Conservation (phyloP, 139 green algal species). For the Picochlorum sp. region DNA sequence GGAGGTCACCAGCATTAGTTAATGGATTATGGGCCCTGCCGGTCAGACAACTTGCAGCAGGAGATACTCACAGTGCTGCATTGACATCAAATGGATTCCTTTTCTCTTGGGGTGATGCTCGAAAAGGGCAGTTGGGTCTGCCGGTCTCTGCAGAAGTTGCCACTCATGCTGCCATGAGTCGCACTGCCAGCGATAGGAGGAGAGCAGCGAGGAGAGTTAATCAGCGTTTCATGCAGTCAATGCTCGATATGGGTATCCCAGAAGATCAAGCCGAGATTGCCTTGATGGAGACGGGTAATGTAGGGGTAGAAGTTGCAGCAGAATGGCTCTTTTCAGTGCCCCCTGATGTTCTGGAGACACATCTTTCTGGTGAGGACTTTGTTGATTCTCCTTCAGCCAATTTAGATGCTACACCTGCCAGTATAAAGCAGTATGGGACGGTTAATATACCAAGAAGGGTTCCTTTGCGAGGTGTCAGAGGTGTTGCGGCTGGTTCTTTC, state of each 20-base stretch:
- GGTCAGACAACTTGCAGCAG: constrained; percentile 59
- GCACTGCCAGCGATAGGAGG: constrained; percentile 17
- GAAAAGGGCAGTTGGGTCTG: constrained; percentile 73
- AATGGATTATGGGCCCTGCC: constrained; percentile 72
- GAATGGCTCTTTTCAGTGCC: constrained; percentile 74
- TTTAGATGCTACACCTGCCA: background rate
- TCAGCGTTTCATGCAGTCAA: constrained; percentile 58
- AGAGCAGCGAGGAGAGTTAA: constrained; percentile 39
- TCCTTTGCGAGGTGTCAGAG: constrained; percentile 43
- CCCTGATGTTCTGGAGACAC: constrained; percentile 34
- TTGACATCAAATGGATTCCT: constrained; percentile 71
- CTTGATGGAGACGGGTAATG: constrained; percentile 71
- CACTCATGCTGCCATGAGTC: constrained; percentile 5
- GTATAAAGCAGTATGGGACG: constrained; percentile 22
- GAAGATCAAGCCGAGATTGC: constrained; percentile 48
- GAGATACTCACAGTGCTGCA: constrained; percentile 61
- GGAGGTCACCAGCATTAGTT: constrained; percentile 43
- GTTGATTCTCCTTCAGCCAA: constrained; percentile 9
- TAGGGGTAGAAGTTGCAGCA: constrained; percentile 79
- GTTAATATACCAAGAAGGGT: constrained; percentile 34
- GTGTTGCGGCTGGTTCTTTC: constrained; percentile 42
- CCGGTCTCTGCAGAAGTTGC: constrained; percentile 42
- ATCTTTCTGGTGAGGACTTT: constrained; percentile 25
- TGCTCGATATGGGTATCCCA: constrained; percentile 86
- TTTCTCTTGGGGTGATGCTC: constrained; percentile 81